Evolutionary conservation across 2,329 filamentous ascomycete genomes (phyloP), one percentile per base, ranked within the genome.

Genomic region (Juglanconis juglandina): DNA sequence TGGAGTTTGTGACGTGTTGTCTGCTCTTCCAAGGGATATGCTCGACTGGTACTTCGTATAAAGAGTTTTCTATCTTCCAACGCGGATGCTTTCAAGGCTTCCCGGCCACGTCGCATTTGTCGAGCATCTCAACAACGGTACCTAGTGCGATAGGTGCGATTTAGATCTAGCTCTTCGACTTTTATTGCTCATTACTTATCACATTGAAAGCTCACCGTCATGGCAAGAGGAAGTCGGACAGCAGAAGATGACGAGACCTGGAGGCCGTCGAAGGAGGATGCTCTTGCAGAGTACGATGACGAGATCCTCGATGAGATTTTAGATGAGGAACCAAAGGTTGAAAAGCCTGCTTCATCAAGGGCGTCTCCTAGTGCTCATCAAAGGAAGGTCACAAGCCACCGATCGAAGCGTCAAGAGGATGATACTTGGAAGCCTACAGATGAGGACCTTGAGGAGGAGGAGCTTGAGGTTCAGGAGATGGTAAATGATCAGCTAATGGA

Each of bases 381-480:
- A 33, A 60, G 56, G 50, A 62, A 60, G 57, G 33, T 34, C 8
- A 33, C 24, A 24, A 24, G 5, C 11, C 53, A 33, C 33, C 37
- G 32, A 11, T 10, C 60, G n/a, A 59, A 62, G 52, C 39, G n/a
- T 7, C 41, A 35, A 3, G 60, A 62, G 1, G 60, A 60, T 37
- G 60, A 60, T 24, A 14, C 56, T 24, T 62, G 60, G 60, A 62
- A 58, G 46, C 61, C 61, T 7, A 60, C 61, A 33, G 61, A 63
- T 11, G 53, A 60, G 37, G 61, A 63, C 14, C 48, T 57, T 30
- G 60, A 60, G 49, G 57, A 46, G 9, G 61, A 63, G 52, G 61
- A 60, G 61, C 58, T 63, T 9, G 61, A 60, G 10, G 61, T 60
- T 1, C 53, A 63, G 46, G 61, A 63, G 53, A 60, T 63, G 61